A percentile compares a stretch with the other conserved stretches of the same genome.
These are phyloP conservation scores for Phyllachora maydis DNA, from an alignment of 2,329 filamentous ascomycete species.

Conservation along the genomic window DNA sequence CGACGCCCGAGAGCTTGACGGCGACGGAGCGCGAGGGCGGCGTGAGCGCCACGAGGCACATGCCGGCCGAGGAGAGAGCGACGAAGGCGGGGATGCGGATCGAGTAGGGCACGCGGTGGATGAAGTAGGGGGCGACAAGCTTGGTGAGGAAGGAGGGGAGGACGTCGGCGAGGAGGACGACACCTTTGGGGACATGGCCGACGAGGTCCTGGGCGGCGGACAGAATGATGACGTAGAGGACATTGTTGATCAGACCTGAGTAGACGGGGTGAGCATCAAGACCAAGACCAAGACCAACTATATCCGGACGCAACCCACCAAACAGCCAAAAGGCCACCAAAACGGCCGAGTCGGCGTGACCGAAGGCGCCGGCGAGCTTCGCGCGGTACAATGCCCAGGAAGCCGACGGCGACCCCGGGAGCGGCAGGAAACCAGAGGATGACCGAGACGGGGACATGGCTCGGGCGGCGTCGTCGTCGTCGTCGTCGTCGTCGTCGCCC, in stretches of 20 bases:
- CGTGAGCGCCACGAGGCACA: conserved; percentile 74
- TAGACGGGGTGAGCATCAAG: not conserved
- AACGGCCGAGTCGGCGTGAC: conserved; percentile 49
- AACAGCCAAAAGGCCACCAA: conserved; percentile 83
- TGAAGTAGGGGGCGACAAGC: conserved; percentile 80
- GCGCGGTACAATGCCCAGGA: conserved; percentile 58
- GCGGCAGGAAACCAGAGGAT: conserved; percentile 25
- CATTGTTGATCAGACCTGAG: conserved; percentile 84
- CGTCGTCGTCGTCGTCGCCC: no score
- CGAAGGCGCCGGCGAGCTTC: conserved; percentile 40
- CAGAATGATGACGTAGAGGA: conserved; percentile 93
- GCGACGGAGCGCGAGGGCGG: conserved; percentile 44
- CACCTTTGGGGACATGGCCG: conserved; percentile 71
- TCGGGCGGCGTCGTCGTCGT: no score
- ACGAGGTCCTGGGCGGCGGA: conserved; percentile 91
- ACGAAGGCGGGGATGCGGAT: conserved; percentile 57
- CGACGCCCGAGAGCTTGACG: conserved; percentile 63
- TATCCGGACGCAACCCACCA: conserved; percentile 30
- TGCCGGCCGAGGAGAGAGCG: conserved; percentile 56
- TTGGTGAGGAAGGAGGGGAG: conserved; percentile 79
- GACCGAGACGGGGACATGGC: conserved; percentile 18
- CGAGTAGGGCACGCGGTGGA: conserved; percentile 67
- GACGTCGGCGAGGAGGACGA: conserved; percentile 85
- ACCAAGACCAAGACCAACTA: not conserved
- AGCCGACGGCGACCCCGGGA: conserved; percentile 36